These are phyloP conservation scores for Dactylellina cionopaga DNA, from an alignment of 2,329 filamentous ascomycete species.

Conservation along the genomic window DNA sequence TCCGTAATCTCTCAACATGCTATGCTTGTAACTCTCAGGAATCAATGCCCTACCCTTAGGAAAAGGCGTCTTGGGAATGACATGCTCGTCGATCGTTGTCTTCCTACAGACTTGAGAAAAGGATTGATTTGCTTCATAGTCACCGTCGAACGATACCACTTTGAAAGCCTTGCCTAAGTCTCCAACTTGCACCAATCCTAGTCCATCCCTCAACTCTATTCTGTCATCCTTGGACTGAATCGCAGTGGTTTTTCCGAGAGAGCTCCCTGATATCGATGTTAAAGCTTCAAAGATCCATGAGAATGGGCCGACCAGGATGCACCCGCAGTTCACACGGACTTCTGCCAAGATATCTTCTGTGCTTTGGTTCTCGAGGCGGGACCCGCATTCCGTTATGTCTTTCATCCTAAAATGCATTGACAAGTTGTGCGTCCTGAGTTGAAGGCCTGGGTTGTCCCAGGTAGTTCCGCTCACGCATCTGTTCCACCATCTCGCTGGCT, in stretches of 20 bases:
- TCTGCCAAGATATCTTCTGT: constrained; percentile 55
- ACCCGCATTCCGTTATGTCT: constrained; percentile 47
- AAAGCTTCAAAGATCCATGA: constrained; percentile 55
- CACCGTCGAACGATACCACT: constrained; percentile 55
- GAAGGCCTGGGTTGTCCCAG: constrained; percentile 50
- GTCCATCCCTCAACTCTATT: constrained; percentile 55
- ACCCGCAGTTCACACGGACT: constrained; percentile 56
- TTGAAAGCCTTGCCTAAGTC: constrained; percentile 56
- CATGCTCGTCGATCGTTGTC: constrained; percentile 28
- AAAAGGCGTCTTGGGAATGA: background rate
- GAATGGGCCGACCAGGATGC: constrained; percentile 55
- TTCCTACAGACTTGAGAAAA: constrained; percentile 53
- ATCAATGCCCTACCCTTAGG: constrained; percentile 56
- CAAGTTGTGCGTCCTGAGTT: constrained; percentile 55
- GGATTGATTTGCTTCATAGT: constrained; percentile 46
- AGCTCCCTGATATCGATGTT: constrained; percentile 52
- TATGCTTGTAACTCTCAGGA: constrained; percentile 56
- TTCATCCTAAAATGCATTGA: constrained; percentile 55
- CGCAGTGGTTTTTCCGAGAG: constrained; percentile 48
- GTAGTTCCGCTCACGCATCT: constrained; percentile 47
- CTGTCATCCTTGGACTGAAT: constrained; percentile 51
- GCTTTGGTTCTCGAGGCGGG: constrained; percentile 55
- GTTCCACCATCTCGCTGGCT: constrained; percentile 1
- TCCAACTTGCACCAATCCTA: constrained; percentile 57
- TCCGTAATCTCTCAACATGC: background rate